Evolutionary conservation across 2,329 filamentous ascomycete genomes (phyloP), one percentile per base, ranked within the genome.

Genomic region (Ceratocystis diversiconidia): DNA sequence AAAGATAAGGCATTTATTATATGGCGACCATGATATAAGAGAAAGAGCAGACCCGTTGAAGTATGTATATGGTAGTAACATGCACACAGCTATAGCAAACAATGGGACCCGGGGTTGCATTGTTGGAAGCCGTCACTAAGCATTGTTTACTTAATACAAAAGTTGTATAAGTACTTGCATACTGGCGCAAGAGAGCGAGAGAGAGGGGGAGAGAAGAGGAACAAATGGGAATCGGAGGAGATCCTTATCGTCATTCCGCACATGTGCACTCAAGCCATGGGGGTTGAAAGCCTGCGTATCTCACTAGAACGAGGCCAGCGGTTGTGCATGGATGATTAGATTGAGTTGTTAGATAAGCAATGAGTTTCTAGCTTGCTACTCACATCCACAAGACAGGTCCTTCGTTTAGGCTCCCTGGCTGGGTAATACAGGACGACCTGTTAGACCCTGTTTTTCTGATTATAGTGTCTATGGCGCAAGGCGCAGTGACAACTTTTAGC

Each of bases 391-490:
- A 41, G 48, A 52, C 48, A 52, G 22, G 10, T 10, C 1, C 22
- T 52, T 41, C 36, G 10, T 41, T 41, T 41, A 15, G 10, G 28
- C 22, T 6, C 25, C 22, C 10, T 17, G 52, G 5, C 52, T 30
- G 50, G 25, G 12, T 55, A 22, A 17, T 15, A 7, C 52, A 17
- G 22, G n/a, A 12, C 12, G 36, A 5, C 22, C 25, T 4, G n/a
- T 22, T 22, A 25, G 52, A 57, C 52, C 28, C 28, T 28, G 28
- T 8, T 59, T 8, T 28, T 8, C 32, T 25, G 28, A 59, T 36
- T 32, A 59, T 59, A 59, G 55, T n/a, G 55, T 17, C 25, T 15
- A 59, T 59, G 55, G 55, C 19, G 55, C 55, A 36, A 59, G 55
- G 32, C 30, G n/a, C 55, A 10, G 28, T 59, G 55, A 3, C 25